Conservation (phyloP, 257 asterid species). For the Jasminum sambac region DNA sequence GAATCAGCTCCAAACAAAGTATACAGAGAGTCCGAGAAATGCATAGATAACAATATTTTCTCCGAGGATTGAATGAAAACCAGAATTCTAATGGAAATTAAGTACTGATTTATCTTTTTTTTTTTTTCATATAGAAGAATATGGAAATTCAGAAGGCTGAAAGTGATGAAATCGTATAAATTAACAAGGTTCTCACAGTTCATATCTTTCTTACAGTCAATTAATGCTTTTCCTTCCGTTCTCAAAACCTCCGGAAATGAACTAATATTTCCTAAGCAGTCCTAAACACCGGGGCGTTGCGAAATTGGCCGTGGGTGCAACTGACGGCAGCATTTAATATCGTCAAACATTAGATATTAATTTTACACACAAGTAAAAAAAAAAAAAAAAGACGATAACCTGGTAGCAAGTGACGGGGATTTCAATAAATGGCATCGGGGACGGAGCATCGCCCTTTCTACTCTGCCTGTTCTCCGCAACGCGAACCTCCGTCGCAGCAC, state of each 20-base stretch:
- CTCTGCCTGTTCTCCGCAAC: constrained; percentile 30
- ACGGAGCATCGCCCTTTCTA: constrained; percentile 30
- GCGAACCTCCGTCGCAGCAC: constrained; percentile 49
- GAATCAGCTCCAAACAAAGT: background rate
- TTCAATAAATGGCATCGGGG: constrained; percentile 48
- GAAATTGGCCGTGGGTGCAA: background rate
- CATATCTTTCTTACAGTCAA: background rate
- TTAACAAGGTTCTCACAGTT: background rate
- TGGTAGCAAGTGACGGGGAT: constrained; percentile 94
- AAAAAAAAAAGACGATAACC: constrained; percentile 34
- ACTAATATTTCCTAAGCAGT: background rate
- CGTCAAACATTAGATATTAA: background rate
- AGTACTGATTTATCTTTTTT: background rate
- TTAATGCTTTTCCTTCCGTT: background rate
- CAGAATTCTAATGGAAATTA: constrained; percentile 6
- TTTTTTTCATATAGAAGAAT: background rate
- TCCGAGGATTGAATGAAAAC: background rate
- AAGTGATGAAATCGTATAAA: background rate
- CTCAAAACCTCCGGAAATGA: too few species aligned
- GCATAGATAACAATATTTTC: constrained; percentile 1
- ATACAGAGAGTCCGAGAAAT: background rate
- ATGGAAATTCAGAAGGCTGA: background rate
- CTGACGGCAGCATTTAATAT: background rate
- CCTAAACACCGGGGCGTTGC: background rate
- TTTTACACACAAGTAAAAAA: background rate